Base-by-base conservation (phyloP, 2,329 filamentous ascomycete genomes). In the Thyridium curvatum region DNA sequence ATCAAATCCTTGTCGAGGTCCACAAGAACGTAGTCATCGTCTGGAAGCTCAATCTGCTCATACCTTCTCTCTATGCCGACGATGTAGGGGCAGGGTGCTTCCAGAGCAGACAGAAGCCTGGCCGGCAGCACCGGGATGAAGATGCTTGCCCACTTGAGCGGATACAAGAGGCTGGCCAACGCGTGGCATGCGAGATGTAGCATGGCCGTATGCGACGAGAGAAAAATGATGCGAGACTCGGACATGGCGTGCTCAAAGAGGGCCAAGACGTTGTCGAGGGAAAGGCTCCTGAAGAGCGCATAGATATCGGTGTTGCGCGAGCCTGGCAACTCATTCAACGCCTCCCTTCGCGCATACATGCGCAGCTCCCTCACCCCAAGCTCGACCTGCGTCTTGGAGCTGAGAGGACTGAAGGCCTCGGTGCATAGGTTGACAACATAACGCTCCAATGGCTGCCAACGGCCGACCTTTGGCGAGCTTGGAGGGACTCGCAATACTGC, bases 381-480 rank as follows among this genome's bases (percentile, higher is more conserved):
- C 63, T 98, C 93, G 26, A 97, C 89, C 59, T 98, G 93, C 0
- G 91, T 97, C 63, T 94, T 91, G 30, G 93, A 97, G 28, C 85
- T 86, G 37, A 95, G 78, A 2, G 93, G 93, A 54, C 86, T 91
- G 54, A 94, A 84, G 3, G 93, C 93, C 63, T 97, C 91, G 9
- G 90, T 90, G 64, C 93, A 98, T 28, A 98, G 72, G 59, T 97
- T 97, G 64, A 97, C 84, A 28, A 98, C 90, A 60, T 97, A 98
- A 55, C 90, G 82, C 66, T 98, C 93, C 43, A 98, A 67, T 12
- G 93, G 93, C 59, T 96, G 91, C 93, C 93, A 98, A 56, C 89
- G 80, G 33, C 93, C 93, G 47, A 95, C 81, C 52, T 82, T 86
- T 12, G 93, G 90, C 5, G 91, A 97, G 61, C 84, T 94, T 9